Percentiles rank a stretch among this genome's conserved stretches.
phyloP scores from a whole-genome alignment of 139 green algal genomes.

The Micractinium conductrix region DNA sequence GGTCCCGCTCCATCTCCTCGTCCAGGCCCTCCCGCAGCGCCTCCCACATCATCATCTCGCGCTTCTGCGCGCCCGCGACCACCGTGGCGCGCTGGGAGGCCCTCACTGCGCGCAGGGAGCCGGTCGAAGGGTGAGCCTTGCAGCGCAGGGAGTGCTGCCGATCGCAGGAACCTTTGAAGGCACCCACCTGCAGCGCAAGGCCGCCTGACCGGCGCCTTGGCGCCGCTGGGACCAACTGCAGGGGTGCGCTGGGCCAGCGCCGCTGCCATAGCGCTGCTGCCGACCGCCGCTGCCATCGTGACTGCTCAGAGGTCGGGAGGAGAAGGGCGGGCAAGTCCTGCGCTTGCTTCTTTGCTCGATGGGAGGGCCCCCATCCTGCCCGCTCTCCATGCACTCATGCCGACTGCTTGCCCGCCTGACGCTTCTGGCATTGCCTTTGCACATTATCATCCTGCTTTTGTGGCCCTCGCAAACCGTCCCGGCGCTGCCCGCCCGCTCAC shows the following conservation, averaged over 20 bases:
- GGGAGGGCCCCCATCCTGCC: too few relatives aligned
- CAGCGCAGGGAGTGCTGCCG: background rate
- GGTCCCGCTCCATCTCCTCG: slow-evolving; percentile 96
- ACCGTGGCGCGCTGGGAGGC: background rate
- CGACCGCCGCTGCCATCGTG: slow-evolving; percentile 14
- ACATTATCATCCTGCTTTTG: too few relatives aligned
- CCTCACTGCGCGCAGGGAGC: slow-evolving; percentile 28
- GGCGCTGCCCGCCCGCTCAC: too few relatives aligned
- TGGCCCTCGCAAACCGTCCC: too few relatives aligned
- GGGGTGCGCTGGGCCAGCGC: background rate
- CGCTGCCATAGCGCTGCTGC: slow-evolving; percentile 10
- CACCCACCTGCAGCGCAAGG: slow-evolving; percentile 7
- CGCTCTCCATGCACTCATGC: too few relatives aligned
- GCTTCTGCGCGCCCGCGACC: slow-evolving; percentile 54
- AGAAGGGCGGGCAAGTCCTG: too few relatives aligned
- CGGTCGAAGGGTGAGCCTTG: background rate
- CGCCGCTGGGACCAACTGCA: slow-evolving; percentile 18
- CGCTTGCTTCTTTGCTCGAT: background rate
- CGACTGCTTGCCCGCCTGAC: too few relatives aligned
- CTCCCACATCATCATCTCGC: slow-evolving; percentile 94
- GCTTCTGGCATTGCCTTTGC: too few relatives aligned
- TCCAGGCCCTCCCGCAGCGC: slow-evolving; percentile 87
- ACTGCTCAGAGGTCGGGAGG: too few relatives aligned
- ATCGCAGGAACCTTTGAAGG: background rate
- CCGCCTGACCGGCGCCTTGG: background rate